Evolutionary conservation across 2,329 filamentous ascomycete genomes (phyloP).

Genomic region (Neobulgaria alba): DNA sequence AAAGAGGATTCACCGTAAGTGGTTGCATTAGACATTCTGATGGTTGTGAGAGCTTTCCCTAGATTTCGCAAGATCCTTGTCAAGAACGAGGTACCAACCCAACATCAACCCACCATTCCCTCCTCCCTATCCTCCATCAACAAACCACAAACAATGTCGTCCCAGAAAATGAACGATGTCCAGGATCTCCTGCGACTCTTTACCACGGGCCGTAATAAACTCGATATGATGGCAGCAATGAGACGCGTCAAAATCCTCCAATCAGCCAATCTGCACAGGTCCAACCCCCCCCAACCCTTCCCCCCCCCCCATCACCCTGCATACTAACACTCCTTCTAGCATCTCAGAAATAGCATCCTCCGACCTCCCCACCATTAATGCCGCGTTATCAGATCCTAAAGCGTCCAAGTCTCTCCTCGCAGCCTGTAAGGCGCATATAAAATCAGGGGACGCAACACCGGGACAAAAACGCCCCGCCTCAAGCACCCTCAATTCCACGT

Average conservation of each 20-base stretch:
- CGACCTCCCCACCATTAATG: constrained; percentile 16
- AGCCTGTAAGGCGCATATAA: constrained; percentile 23
- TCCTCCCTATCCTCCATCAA: not conserved
- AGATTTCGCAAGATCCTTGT: not conserved
- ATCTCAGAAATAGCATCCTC: constrained; percentile 24
- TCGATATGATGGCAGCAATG: constrained; percentile 52
- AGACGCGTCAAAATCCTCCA: constrained; percentile 49
- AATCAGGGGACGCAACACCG: constrained; percentile 9
- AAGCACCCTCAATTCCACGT: constrained; percentile 10
- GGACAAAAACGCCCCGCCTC: constrained; percentile 16
- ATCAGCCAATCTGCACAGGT: constrained; percentile 47
- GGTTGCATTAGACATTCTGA: too few species aligned
- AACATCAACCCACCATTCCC: too few species aligned
- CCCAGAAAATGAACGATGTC: constrained; percentile 49
- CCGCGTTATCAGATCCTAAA: constrained; percentile 25
- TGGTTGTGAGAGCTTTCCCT: too few species aligned
- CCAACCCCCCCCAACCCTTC: constrained; percentile 11
- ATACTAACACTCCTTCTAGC: constrained; percentile 22
- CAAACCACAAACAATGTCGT: constrained; percentile 35
- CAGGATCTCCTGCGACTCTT: constrained; percentile 53
- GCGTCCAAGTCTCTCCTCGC: constrained; percentile 25
- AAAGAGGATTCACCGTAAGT: too few species aligned
- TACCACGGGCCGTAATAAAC: constrained; percentile 43
- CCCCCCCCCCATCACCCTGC: constrained; percentile 4
- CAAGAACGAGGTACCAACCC: too few species aligned